Evolutionary conservation across 768 basidiomycete species (phyloP).

Genomic region (Lactifluus hygrophoroides): DNA sequence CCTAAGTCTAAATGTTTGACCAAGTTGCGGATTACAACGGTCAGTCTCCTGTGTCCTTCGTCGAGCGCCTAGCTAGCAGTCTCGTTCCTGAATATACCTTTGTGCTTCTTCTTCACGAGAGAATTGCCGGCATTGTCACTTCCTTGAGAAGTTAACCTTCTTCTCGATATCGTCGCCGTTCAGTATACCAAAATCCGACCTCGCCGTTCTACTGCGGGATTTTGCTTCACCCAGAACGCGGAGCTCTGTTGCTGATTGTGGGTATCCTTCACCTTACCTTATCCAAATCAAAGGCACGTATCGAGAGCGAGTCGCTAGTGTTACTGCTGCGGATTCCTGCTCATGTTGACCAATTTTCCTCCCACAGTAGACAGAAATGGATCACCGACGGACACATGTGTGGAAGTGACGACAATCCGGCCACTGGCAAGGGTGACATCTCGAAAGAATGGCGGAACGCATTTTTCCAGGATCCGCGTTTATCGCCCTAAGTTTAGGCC

Average conservation of each 20-base stretch:
- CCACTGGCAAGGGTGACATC: neutral
- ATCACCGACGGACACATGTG: neutral
- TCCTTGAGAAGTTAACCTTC: neutral
- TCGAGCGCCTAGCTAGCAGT: neutral
- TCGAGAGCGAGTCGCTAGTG: slow-evolving; percentile 31
- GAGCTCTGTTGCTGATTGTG: no score
- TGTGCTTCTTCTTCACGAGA: neutral
- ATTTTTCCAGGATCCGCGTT: neutral
- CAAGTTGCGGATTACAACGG: neutral
- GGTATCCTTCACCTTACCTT: neutral
- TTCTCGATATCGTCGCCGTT: neutral
- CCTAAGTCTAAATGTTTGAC: neutral
- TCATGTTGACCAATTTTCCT: neutral
- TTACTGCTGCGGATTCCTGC: slow-evolving; percentile 29
- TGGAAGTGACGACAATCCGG: neutral
- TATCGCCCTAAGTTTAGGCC: neutral
- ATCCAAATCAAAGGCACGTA: slow-evolving; percentile 34
- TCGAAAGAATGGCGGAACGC: neutral
- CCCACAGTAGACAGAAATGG: neutral
- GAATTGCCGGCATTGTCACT: neutral
- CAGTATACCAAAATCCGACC: neutral
- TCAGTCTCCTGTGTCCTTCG: neutral
- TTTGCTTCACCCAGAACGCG: neutral
- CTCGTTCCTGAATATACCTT: neutral
- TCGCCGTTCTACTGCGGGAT: neutral